A percentile compares a stretch with the other conserved stretches of the same genome.
Conservation (phyloP, 371 early-diverging fungal species). For the Lichtheimia corymbifera region DNA sequence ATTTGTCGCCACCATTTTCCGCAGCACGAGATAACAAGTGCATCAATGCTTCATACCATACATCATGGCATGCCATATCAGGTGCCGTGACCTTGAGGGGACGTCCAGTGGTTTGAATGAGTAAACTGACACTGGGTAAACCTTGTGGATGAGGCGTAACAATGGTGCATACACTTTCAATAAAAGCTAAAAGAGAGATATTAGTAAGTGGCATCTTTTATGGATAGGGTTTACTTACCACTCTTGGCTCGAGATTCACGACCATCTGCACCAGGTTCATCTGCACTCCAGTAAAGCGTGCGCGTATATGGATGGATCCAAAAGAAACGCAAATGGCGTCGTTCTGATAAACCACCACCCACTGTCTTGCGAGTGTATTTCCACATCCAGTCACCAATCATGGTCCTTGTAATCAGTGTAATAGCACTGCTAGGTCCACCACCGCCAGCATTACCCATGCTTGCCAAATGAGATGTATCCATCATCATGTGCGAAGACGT, state of each 20-base stretch:
- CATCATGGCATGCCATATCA: conserved; percentile 63
- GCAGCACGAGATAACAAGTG: not conserved
- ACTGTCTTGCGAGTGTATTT: conserved; percentile 67
- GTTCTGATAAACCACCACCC: conserved; percentile 54
- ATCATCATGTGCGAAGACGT: too few species aligned
- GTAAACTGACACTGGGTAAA: conserved; percentile 57
- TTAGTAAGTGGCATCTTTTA: too few species aligned
- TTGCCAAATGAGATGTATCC: too few species aligned
- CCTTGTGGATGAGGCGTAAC: conserved; percentile 30
- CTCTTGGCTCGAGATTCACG: conserved; percentile 55
- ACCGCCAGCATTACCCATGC: too few species aligned
- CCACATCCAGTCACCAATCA: conserved; percentile 74
- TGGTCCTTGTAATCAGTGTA: conserved; percentile 70
- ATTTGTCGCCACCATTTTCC: not conserved
- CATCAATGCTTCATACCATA: conserved; percentile 54
- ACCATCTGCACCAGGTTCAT: conserved; percentile 58
- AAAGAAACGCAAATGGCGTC: conserved; percentile 67
- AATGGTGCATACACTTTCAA: conserved; percentile 56
- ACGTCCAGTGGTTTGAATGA: conserved; percentile 66
- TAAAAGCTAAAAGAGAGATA: conserved; percentile 41
- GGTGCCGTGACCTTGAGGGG: conserved; percentile 73
- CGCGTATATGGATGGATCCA: conserved; percentile 83
- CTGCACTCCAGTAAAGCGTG: conserved; percentile 72
- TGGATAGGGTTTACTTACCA: conserved; percentile 25
- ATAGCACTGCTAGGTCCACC: conserved; percentile 13